Evolutionary conservation across 495 filamentous ascomycete species (phyloP).

Genomic region (Rhizodiscina lignyota): DNA sequence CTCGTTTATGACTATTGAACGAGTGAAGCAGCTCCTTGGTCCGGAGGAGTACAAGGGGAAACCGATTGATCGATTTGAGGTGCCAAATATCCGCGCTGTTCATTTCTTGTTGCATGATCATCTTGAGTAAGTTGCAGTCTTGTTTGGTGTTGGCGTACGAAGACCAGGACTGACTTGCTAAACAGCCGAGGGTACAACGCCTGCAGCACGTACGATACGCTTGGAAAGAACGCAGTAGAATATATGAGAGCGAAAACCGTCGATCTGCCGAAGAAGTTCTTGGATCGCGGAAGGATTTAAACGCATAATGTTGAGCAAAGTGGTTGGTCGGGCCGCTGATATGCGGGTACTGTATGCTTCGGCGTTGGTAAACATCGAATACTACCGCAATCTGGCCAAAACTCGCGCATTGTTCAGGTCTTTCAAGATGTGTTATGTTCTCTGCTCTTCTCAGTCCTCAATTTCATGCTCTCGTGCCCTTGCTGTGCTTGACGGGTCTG

Average conservation of each 20-base stretch:
- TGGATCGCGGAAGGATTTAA: conserved; percentile 16
- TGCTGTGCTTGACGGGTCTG: no score
- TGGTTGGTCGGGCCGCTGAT: no score
- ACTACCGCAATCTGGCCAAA: no score
- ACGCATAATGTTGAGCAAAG: no score
- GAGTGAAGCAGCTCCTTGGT: conserved; percentile 10
- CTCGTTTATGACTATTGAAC: conserved; percentile 6
- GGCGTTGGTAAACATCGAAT: no score
- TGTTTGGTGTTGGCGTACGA: conserved; percentile 26
- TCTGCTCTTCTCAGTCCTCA: no score
- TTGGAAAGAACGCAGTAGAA: conserved; percentile 42
- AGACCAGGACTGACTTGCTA: conserved; percentile 21
- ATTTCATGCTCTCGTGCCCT: no score
- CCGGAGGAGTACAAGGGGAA: conserved; percentile 12
- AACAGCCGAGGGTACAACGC: no score
- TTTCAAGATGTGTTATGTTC: no score
- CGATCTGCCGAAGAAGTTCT: conserved; percentile 28
- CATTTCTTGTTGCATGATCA: conserved; percentile 4
- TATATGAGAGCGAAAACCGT: conserved; percentile 31
- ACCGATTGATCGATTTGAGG: conserved; percentile 26
- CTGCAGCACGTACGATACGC: conserved; percentile 31
- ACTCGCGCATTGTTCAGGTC: no score
- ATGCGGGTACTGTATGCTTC: no score
- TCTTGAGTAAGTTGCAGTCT: conserved; percentile 36
- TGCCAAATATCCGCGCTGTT: conserved; percentile 18